Evolutionary conservation across 306 rosid species (phyloP).

Genomic region (Cicer yamashitae): DNA sequence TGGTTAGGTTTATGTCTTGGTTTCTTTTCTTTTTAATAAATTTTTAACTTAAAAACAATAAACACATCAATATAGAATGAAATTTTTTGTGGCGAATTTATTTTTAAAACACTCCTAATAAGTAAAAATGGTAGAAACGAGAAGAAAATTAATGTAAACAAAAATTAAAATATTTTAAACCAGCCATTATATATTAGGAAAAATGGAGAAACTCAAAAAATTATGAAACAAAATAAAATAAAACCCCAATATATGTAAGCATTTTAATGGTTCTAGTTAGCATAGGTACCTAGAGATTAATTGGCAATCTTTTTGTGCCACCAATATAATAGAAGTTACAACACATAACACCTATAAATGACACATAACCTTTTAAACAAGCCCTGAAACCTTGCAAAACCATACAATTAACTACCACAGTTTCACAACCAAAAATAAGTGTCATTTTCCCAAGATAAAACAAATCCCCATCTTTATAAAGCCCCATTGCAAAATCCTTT

Average conservation of each 20-base stretch:
- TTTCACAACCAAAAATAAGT: conserved; percentile 32
- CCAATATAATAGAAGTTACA: background rate
- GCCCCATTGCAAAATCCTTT: background rate
- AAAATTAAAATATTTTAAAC: background rate
- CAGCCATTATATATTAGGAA: background rate
- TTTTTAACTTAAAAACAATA: too few relatives aligned
- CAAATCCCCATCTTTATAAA: background rate
- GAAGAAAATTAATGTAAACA: background rate
- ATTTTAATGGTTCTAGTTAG: conserved; percentile 26
- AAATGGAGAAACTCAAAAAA: conserved; percentile 5
- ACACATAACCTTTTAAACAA: background rate
- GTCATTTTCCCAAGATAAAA: conserved; percentile 22
- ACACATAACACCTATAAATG: background rate
- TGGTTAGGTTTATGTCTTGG: too few relatives aligned
- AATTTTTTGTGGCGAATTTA: too few relatives aligned
- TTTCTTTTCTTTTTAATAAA: too few relatives aligned
- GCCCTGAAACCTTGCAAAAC: conserved; percentile 46
- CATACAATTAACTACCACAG: conserved; percentile 16
- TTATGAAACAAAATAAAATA: background rate
- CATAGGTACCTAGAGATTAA: conserved; percentile 3
- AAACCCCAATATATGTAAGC: background rate
- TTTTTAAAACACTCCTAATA: background rate
- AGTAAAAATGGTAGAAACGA: conserved; percentile 4
- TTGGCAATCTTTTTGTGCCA: conserved; percentile 4
- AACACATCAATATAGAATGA: too few relatives aligned